phyloP scores from a whole-genome alignment of 305 asterid genomes.

The Plantago coronopus region DNA sequence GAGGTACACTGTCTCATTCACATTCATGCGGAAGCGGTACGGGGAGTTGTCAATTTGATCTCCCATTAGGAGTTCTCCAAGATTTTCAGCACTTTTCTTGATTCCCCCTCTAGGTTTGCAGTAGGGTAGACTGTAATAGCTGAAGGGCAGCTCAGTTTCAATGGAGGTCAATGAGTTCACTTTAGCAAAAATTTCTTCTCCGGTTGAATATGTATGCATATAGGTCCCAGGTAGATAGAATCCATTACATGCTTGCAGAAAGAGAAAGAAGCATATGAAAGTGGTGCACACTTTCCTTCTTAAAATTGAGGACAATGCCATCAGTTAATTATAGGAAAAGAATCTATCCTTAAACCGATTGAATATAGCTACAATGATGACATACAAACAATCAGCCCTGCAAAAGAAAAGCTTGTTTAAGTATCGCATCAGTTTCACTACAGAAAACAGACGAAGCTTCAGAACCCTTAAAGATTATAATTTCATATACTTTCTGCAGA shows the following conservation, averaged over 20 bases:
- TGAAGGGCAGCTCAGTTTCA: slow-evolving; percentile 53
- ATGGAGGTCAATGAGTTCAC: slow-evolving; percentile 61
- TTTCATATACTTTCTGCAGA: not conserved
- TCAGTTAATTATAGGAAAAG: slow-evolving; percentile 17
- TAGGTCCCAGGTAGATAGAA: slow-evolving; percentile 35
- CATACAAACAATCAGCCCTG: slow-evolving; percentile 25
- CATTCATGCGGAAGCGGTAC: slow-evolving; percentile 47
- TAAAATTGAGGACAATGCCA: slow-evolving; percentile 20
- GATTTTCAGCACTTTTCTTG: slow-evolving; percentile 58
- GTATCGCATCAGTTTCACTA: not conserved
- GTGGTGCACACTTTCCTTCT: slow-evolving; percentile 20
- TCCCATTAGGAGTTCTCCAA: slow-evolving; percentile 64
- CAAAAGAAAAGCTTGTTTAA: slow-evolving; percentile 19
- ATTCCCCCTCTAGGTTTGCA: slow-evolving; percentile 48
- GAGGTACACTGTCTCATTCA: slow-evolving; percentile 47
- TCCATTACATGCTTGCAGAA: slow-evolving; percentile 28
- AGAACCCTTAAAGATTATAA: not conserved
- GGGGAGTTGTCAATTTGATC: slow-evolving; percentile 63
- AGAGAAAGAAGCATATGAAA: slow-evolving; percentile 23
- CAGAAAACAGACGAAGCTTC: not conserved
- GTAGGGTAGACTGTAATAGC: slow-evolving; percentile 58
- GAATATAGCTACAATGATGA: slow-evolving; percentile 21
- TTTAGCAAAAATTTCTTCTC: slow-evolving; percentile 31
- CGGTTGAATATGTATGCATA: slow-evolving; percentile 32
- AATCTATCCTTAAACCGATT: slow-evolving; percentile 17